A percentile compares a stretch with the other conserved stretches of the same genome.
These are phyloP conservation scores for Penicillium subrubescens DNA, from an alignment of 495 filamentous ascomycete genomes.

Conservation along the genomic window DNA sequence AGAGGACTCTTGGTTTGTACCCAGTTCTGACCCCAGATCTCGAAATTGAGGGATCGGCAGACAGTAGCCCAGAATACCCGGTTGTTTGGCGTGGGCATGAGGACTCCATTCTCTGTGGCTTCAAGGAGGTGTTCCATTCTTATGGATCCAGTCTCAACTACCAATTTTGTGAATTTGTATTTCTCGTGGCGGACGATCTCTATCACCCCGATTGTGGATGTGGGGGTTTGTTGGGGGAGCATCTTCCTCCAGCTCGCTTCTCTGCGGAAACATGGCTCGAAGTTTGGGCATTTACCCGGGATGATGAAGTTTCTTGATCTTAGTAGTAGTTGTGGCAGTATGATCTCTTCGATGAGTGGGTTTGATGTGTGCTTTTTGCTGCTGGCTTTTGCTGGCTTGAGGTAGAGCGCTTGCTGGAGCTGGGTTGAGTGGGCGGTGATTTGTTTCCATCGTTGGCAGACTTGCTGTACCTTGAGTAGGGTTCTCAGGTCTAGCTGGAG, in stretches of 20 bases:
- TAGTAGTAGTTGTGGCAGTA: background rate
- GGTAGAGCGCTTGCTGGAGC: background rate
- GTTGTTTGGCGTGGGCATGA: slow-evolving; percentile 1
- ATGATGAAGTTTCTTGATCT: slow-evolving; percentile 2
- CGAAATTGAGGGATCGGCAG: slow-evolving; percentile 3
- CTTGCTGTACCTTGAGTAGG: background rate
- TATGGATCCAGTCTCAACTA: background rate
- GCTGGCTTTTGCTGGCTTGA: background rate
- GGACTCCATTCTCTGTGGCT: background rate
- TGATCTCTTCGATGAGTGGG: slow-evolving; percentile 1
- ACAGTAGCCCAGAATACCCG: slow-evolving; percentile 1
- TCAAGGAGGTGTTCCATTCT: background rate
- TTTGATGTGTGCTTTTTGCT: background rate
- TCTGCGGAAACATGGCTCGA: slow-evolving; percentile 1
- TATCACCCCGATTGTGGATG: slow-evolving; percentile 4
- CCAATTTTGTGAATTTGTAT: background rate
- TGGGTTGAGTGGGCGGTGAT: background rate
- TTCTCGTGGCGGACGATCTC: background rate
- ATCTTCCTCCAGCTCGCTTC: slow-evolving; percentile 6
- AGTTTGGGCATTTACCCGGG: background rate
- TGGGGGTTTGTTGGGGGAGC: background rate
- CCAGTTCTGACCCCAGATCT: slow-evolving; percentile 7
- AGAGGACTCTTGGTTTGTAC: background rate
- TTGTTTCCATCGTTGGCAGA: slow-evolving; percentile 4
- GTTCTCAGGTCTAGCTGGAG: background rate